These are phyloP conservation scores for Gonium pectorale DNA, from an alignment of 139 green algal genomes.

Conservation along the genomic window DNA sequence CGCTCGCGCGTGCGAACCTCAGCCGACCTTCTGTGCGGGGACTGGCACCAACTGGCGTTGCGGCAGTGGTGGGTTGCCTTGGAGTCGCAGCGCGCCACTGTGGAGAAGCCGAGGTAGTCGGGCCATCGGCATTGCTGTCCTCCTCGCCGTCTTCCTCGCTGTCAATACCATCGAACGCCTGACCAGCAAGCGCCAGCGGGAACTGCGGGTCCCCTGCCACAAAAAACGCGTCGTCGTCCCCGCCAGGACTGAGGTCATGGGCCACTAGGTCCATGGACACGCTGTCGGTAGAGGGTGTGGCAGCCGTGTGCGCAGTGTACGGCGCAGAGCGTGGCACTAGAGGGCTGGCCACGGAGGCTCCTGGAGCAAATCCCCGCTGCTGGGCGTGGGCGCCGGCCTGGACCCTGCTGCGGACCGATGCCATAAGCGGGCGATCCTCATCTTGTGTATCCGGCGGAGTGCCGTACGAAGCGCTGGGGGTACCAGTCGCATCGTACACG, in stretches of 20 bases:
- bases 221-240: background rate
- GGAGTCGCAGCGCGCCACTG: no score
- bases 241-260: background rate
- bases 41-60: no score
- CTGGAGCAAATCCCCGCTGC: no score
- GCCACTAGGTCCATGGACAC: background rate
- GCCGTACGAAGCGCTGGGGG: background rate
- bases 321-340: no score
- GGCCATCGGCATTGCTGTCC: no score
- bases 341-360: no score
- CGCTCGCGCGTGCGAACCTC: no score
- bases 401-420: slow-evolving; percentile 2
- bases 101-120: no score
- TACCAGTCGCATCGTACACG: slow-evolving; percentile 11
- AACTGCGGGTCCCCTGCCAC: background rate
- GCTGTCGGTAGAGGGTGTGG: slow-evolving; percentile 3
- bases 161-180: slow-evolving; percentile 16
- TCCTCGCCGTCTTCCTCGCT: slow-evolving; percentile 35
- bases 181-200: background rate
- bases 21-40: no score
- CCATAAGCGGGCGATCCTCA: background rate
- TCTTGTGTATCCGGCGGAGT: background rate
- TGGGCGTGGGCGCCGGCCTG: no score
- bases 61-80: no score
- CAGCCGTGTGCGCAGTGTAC: no score